Base-by-base conservation (phyloP, 805 yeast species). In the Hanseniaspora thailandica region DNA sequence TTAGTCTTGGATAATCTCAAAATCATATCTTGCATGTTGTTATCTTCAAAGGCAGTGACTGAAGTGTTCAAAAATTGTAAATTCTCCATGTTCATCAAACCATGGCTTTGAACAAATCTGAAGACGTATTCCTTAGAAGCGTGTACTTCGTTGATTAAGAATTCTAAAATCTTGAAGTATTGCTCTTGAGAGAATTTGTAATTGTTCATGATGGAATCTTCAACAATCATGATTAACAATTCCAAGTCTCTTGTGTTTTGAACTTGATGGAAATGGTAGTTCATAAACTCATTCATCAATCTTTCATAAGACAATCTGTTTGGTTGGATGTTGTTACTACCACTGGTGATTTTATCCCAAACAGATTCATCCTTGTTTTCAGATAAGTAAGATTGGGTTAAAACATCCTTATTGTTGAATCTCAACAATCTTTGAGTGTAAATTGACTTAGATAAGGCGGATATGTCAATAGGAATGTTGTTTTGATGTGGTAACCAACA, bases 141-240 rank as follows among this genome's bases (percentile, higher is more conserved):
- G 17, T 59, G 56, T 8, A 64, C 62, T 10, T 47, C 51, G 47
- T 61, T 61, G 40, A 60, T 60, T 46, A 71, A 54, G 56, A 59
- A 69, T 17, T 65, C 62, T 57, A 69, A 67, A 26, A 71, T 54
- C 7, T 55, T 57, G 30, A 68, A 65, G 52, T 71, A 71, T 15
- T 66, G 56, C 15, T 60, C 61, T 3, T 59, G 56, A 13, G 66
- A 63, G 47, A 71, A 69, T 6, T 56, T 56, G 8, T 63, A 60
- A n/a, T 61, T 56, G 57, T 68, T 70, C 17, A 70, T 62, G 20
- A 67, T 61, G 5, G 74, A 71, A 52, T 71, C 74, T 54, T 69
- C 71, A 2, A 71, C 47, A 50, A 69, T 55, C 57, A 70, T 71
- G 59, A 69, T 57, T 4, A 71, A 64, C 1, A 66, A 57, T 20